These are phyloP conservation scores for Ustilago vetiveriae DNA, from an alignment of 1,284 basidiomycete species.

Conservation along the genomic window DNA sequence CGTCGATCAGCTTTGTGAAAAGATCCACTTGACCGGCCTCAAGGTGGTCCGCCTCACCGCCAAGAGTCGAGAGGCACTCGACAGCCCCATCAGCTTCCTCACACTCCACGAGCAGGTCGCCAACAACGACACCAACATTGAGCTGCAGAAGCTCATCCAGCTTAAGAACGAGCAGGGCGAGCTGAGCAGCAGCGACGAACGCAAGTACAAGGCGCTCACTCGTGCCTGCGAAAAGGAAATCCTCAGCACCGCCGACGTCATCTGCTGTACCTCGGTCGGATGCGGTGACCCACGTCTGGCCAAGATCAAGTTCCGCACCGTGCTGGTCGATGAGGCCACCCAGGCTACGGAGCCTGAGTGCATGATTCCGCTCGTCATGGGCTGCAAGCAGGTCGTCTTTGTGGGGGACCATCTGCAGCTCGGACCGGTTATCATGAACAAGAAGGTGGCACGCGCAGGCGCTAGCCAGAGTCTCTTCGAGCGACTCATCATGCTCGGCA, in stretches of 20 bases:
- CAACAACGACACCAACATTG: slow-evolving; percentile 78
- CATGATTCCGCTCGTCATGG: slow-evolving; percentile 98
- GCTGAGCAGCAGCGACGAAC: slow-evolving; percentile 92
- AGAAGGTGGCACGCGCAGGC: slow-evolving; percentile 97
- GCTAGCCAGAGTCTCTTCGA: slow-evolving; percentile 98
- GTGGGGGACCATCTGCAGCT: slow-evolving; percentile 98
- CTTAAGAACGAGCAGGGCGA: slow-evolving; percentile 98
- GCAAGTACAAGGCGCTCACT: slow-evolving; percentile 96
- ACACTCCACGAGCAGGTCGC: slow-evolving; percentile 97
- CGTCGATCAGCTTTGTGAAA: slow-evolving; percentile 98
- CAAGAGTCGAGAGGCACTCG: slow-evolving; percentile 95
- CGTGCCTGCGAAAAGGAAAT: slow-evolving; percentile 97
- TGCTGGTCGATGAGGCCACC: slow-evolving; percentile 97
- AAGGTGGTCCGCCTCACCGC: slow-evolving; percentile 97
- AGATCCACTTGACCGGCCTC: slow-evolving; percentile 94
- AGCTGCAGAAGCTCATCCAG: slow-evolving; percentile 96
- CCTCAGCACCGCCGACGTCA: slow-evolving; percentile 91
- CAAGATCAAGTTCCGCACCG: slow-evolving; percentile 97
- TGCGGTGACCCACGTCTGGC: slow-evolving; percentile 93
- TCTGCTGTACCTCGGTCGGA: slow-evolving; percentile 98
- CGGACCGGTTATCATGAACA: slow-evolving; percentile 99
- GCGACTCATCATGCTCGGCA: slow-evolving; percentile 91
- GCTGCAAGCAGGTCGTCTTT: slow-evolving; percentile 95
- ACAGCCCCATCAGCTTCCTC: slow-evolving; percentile 90
- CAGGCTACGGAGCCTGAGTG: slow-evolving; percentile 98